phyloP scores from a whole-genome alignment of 352 stramenopile species.

The Phytopythium kandeliae region DNA sequence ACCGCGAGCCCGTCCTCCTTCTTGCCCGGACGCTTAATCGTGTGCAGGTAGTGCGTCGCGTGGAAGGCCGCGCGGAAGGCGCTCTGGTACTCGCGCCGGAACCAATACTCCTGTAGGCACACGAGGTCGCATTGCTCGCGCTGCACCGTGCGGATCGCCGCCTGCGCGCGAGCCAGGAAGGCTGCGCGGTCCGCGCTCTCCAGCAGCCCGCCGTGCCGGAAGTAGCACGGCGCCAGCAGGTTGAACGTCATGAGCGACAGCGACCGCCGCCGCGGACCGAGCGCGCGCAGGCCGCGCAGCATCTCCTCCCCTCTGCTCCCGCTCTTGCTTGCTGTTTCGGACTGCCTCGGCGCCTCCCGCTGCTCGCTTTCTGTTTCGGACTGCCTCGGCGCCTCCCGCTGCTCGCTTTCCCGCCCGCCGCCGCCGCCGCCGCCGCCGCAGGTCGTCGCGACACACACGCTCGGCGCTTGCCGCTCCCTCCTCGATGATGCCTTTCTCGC shows the following conservation, averaged over 20 bases:
- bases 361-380: neutral
- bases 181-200: slow-evolving; percentile 55
- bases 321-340: neutral
- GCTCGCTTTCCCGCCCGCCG: neutral
- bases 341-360: neutral
- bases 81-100: slow-evolving; percentile 69
- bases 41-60: slow-evolving; percentile 63
- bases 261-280: slow-evolving; percentile 18
- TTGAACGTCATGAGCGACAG: slow-evolving; percentile 88
- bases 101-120: slow-evolving; percentile 86
- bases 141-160: slow-evolving; percentile 66
- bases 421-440: too few relatives aligned
- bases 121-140: slow-evolving; percentile 69
- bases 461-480: too few relatives aligned
- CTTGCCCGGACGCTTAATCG: slow-evolving; percentile 60
- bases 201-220: slow-evolving; percentile 67
- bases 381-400: neutral
- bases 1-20: slow-evolving; percentile 82
- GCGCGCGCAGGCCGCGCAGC: neutral
- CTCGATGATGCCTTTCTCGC: too few relatives aligned
- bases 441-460: too few relatives aligned
- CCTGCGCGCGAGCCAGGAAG: slow-evolving; percentile 66
- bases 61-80: slow-evolving; percentile 61
- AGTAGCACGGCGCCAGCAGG: slow-evolving; percentile 84
- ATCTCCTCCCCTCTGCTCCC: neutral